Evolutionary conservation across 2,329 filamentous ascomycete species (phyloP), one percentile per base, ranked within the genome.

Genomic region (Sporothrix phasma): DNA sequence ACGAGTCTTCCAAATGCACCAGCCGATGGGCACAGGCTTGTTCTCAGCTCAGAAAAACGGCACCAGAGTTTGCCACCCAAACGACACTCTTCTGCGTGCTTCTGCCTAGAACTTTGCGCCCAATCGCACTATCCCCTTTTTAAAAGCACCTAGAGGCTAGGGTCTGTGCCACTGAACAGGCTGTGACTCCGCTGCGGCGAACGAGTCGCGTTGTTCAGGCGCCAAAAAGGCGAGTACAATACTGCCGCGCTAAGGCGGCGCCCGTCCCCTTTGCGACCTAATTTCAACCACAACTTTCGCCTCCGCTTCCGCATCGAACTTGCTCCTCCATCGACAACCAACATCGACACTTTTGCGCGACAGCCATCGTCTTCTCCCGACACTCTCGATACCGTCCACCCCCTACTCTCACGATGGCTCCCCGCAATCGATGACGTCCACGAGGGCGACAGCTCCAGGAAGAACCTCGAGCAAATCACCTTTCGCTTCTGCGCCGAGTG

Each of bases 401-500:
- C 58, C 24, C 39, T 29, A 24, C n/a, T 5, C 8, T 34, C 49
- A 61, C 66, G 60, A 87, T 87, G 85, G 80, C 84, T 81, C 83
- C 11, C 84, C 84, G 37, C 78, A 81, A 60, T 69, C 82, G 31
- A 81, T 77, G 53, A 73, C 74, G 62, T 76, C 76, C 72, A 78
- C 68, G 77, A 79, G 53, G 75, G 71, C 68, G 72, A 74, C 24
- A 72, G 73, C 60, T 74, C 73, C 67, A 78, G 81, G 71, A 81
- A 81, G 71, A 79, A 79, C 69, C 79, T 80, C 68, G 87, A 93
- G 77, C 91, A 96, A 76, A 92, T 97, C 76, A 92, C 90, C 56
- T 99, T 97, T 78, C 88, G 90, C 73, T 99, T 99, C 83, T 99
- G 94, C 81, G 92, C 91, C 71, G 94, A 99, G 82, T 99, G 94